Conservation (phyloP, 805 yeast genomes). For the Candida qinlingensis region DNA sequence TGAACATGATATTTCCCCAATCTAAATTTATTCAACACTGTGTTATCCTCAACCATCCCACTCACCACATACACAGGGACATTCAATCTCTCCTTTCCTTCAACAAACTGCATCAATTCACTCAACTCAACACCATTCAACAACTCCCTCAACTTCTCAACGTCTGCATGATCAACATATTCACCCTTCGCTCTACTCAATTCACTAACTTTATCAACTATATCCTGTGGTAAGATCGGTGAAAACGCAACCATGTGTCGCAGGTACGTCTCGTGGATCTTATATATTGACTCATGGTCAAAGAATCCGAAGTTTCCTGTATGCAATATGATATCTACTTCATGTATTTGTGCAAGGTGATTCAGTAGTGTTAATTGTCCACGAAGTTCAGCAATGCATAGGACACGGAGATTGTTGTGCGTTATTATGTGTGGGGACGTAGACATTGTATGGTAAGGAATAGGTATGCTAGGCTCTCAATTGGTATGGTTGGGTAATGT, state of each 20-base stretch:
- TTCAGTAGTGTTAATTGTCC: slow-evolving; percentile 49
- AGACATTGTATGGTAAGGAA: not conserved
- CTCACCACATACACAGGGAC: slow-evolving; percentile 74
- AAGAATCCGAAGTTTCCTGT: slow-evolving; percentile 81
- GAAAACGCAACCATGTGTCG: slow-evolving; percentile 66
- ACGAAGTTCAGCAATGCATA: slow-evolving; percentile 51
- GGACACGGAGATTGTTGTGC: slow-evolving; percentile 32
- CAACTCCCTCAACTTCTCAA: slow-evolving; percentile 28
- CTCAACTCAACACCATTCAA: slow-evolving; percentile 38
- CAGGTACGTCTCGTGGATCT: slow-evolving; percentile 51
- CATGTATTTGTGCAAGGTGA: slow-evolving; percentile 38
- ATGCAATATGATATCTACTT: slow-evolving; percentile 53
- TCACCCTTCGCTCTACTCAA: slow-evolving; percentile 42
- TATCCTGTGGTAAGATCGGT: slow-evolving; percentile 45
- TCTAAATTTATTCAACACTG: slow-evolving; percentile 58
- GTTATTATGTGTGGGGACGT: slow-evolving; percentile 21
- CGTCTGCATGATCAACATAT: slow-evolving; percentile 32
- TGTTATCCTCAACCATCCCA: slow-evolving; percentile 72
- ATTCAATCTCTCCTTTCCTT: slow-evolving; percentile 35
- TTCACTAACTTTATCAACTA: slow-evolving; percentile 47
- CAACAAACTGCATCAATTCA: slow-evolving; percentile 45
- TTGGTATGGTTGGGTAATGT: not conserved
- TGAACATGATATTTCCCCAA: slow-evolving; percentile 46
- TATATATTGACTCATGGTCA: slow-evolving; percentile 48
- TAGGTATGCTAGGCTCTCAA: not conserved